Conservation (phyloP, 1,284 basidiomycete species). For the Phylloporus gajari region DNA sequence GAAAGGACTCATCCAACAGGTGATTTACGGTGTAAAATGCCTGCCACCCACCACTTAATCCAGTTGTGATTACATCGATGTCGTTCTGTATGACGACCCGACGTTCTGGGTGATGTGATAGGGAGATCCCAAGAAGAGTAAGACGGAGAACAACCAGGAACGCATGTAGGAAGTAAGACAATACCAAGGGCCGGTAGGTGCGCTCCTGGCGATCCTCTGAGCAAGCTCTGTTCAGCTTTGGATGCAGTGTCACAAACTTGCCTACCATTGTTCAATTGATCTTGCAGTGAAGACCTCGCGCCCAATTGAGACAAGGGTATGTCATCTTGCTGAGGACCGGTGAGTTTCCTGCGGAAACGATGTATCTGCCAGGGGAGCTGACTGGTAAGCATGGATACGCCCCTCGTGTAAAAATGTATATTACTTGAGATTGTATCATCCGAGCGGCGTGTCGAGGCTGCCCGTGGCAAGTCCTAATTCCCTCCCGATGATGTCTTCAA, state of each 20-base stretch:
- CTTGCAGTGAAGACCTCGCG: no score
- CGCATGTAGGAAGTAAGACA: background rate
- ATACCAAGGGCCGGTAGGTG: background rate
- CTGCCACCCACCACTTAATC: background rate
- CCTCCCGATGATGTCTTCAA: no score
- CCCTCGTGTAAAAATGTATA: no score
- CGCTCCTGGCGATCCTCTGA: background rate
- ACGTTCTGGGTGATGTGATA: background rate
- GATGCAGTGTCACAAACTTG: background rate
- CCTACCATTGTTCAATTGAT: background rate
- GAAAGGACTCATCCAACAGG: background rate
- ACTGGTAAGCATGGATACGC: no score
- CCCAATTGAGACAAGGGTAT: background rate
- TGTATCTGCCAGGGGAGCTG: no score
- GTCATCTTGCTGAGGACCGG: background rate
- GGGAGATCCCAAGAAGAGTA: background rate
- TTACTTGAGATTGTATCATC: no score
- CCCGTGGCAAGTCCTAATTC: no score
- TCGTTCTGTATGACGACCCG: background rate
- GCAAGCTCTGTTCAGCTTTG: no score
- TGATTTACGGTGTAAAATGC: constrained; percentile 5
- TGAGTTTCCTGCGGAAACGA: no score
- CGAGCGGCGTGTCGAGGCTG: no score
- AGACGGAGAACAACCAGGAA: background rate
- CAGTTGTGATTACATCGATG: background rate